A percentile compares a stretch with the other conserved stretches of the same genome.
Evolutionary conservation across 225 moss, liverwort and hornwort species (phyloP).

Genomic region (Bryoerythrophyllum caledonicum): DNA sequence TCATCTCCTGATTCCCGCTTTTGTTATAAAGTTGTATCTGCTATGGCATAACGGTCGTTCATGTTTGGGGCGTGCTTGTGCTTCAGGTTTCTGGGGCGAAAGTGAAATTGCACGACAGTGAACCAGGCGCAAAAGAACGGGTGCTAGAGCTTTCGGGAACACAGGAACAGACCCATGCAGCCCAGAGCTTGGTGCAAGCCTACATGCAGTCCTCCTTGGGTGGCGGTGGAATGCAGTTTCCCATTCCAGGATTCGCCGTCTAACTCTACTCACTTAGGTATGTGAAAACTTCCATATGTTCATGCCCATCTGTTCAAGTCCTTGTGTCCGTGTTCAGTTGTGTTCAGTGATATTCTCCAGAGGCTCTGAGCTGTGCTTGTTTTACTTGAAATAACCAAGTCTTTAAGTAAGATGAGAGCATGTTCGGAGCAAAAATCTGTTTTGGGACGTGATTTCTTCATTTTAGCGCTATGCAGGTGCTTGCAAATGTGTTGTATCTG

Average conservation of each 20-base stretch:
- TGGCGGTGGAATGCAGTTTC: conserved; percentile 26
- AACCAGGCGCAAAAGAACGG: conserved; percentile 70
- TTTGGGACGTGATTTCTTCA: neutral
- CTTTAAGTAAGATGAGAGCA: neutral
- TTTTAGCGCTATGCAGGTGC: neutral
- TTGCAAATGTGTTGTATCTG: conserved; percentile 14
- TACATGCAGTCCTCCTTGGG: conserved; percentile 69
- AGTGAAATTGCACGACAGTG: conserved; percentile 75
- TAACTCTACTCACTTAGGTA: conserved; percentile 20
- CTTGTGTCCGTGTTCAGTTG: neutral
- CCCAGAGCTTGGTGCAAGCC: conserved; percentile 74
- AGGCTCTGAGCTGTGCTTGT: neutral
- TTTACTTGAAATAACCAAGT: neutral
- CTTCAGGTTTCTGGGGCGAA: conserved; percentile 78
- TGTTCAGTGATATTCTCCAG: neutral
- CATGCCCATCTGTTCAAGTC: neutral
- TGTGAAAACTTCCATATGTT: neutral
- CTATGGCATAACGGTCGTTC: neutral
- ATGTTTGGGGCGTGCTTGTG: neutral
- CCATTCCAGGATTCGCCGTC: conserved; percentile 27
- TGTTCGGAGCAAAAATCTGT: neutral
- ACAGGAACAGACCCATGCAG: conserved; percentile 74
- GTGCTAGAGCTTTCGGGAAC: conserved; percentile 78
- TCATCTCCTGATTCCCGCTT: neutral
- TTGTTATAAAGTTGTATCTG: neutral